These are phyloP conservation scores for Dioscorea cayenensis DNA, from an alignment of 116 monocot genomes.

Conservation along the genomic window DNA sequence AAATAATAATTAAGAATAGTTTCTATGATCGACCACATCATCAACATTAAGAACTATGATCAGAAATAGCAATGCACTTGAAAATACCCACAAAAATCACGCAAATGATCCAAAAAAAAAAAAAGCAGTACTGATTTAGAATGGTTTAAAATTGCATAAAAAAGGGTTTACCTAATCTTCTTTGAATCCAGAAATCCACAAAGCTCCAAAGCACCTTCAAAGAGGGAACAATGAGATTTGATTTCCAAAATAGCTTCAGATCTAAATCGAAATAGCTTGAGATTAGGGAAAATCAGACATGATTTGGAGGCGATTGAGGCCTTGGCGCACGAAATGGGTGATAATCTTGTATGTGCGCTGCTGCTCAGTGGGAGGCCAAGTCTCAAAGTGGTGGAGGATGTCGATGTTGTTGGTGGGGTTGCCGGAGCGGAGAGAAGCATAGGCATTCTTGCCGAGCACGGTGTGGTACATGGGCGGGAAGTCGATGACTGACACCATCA, in stretches of 20 bases:
- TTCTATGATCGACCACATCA: no score
- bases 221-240: no score
- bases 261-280: neutral
- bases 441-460: constrained; percentile 71
- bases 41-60: constrained; percentile 2
- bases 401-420: constrained; percentile 34
- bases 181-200: constrained; percentile 69
- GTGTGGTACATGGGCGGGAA: constrained; percentile 79
- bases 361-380: constrained; percentile 57
- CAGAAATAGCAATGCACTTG: no score
- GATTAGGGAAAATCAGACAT: constrained; percentile 62
- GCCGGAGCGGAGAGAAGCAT: constrained; percentile 16
- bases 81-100: neutral
- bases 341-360: constrained; percentile 68
- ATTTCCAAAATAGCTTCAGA: neutral
- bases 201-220: constrained; percentile 78
- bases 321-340: constrained; percentile 62
- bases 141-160: neutral
- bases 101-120: constrained; percentile 11
- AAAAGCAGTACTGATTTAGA: neutral
- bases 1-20: no score
- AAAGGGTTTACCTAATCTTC: constrained; percentile 50
- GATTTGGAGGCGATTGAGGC: constrained; percentile 80
- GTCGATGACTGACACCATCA: constrained; percentile 90
- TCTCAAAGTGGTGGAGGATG: constrained; percentile 81